Conservation (phyloP, 345 rosid genomes). For the Odontarrhena argentea region DNA sequence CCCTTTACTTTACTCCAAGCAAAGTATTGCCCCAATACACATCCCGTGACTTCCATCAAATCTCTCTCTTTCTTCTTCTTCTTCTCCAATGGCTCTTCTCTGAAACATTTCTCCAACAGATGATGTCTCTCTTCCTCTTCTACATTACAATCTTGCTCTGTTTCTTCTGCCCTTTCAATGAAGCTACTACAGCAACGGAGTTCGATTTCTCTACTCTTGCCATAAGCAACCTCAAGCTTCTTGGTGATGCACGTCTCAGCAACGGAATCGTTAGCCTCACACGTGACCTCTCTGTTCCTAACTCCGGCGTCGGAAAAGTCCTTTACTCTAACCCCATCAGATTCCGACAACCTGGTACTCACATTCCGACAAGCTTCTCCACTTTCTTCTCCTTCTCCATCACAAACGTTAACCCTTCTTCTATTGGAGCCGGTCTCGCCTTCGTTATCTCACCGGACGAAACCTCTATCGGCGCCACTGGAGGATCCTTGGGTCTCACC, state of each 20-base stretch:
- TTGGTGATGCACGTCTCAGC: conserved; percentile 85
- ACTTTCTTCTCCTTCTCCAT: conserved; percentile 85
- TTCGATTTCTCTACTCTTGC: conserved; percentile 87
- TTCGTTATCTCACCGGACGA: conserved; percentile 68
- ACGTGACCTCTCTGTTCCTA: conserved; percentile 78
- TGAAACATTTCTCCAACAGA: not conserved
- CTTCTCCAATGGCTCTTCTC: conserved; percentile 25
- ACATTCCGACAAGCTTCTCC: conserved; percentile 63
- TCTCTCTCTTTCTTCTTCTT: conserved; percentile 7
- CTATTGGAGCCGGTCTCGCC: conserved; percentile 84
- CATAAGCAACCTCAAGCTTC: conserved; percentile 65
- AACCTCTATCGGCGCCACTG: conserved; percentile 61
- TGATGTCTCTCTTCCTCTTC: conserved; percentile 26
- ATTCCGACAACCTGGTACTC: conserved; percentile 66
- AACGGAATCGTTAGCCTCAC: conserved; percentile 88
- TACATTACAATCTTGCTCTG: conserved; percentile 21
- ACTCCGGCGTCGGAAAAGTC: conserved; percentile 75
- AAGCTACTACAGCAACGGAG: conserved; percentile 40
- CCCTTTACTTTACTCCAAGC: conserved; percentile 38
- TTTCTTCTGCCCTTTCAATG: conserved; percentile 12
- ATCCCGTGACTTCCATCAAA: conserved; percentile 41
- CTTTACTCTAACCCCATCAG: conserved; percentile 75
- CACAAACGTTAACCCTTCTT: conserved; percentile 66
- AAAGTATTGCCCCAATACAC: conserved; percentile 43
- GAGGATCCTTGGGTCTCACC: conserved; percentile 64